Base-by-base conservation (phyloP, 805 yeast species). In the Grigorovia transvaalensis region DNA sequence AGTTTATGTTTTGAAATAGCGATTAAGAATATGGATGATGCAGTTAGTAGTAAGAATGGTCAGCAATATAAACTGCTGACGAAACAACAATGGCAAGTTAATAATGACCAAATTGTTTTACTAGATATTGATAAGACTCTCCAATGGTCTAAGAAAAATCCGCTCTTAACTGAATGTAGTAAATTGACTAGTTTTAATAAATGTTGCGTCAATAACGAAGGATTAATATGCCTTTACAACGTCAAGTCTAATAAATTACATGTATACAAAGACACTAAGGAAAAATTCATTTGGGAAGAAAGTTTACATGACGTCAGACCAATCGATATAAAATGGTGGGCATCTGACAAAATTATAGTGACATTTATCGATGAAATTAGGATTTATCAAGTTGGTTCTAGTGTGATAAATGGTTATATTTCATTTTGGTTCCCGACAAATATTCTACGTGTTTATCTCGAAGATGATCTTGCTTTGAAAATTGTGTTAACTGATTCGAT, bases 261-360 rank as follows among this genome's bases (percentile, higher is more conserved):
- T 51, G 81, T 86, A 8, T 50, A 65, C 70, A 44, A 74, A 71
- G 74, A 73, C 13, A 44, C 30, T 11, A 18, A 54, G 61, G 47
- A 51, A 8, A 53, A 52, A 23, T 65, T 29, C 51, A 66, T 63
- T 9, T 50, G 62, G 19, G 68, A 65, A 29, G 52, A 58, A 42
- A 49, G 53, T 1, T 45, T 69, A 8, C 66, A 66, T 5, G 55
- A 59, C 9, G 20, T 33, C 5, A 53, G 58, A 0, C 81, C 84
- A 0, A 65, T 60, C 44, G 74, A 76, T 53, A 68, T 86, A 18
- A 75, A 74, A 52, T 93, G 97, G 98, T 84, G 96, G 63, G 88
- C 91, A 0, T 80, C 83, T 57, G 96, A 88, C 66, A 88, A 93
- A 0, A 80, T 90, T 1, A 81, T 82, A 0, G 62, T 84, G 12